Evolutionary conservation across 1,284 basidiomycete genomes (phyloP), one percentile per base, ranked within the genome.

Genomic region (Boletellus deceptivus): DNA sequence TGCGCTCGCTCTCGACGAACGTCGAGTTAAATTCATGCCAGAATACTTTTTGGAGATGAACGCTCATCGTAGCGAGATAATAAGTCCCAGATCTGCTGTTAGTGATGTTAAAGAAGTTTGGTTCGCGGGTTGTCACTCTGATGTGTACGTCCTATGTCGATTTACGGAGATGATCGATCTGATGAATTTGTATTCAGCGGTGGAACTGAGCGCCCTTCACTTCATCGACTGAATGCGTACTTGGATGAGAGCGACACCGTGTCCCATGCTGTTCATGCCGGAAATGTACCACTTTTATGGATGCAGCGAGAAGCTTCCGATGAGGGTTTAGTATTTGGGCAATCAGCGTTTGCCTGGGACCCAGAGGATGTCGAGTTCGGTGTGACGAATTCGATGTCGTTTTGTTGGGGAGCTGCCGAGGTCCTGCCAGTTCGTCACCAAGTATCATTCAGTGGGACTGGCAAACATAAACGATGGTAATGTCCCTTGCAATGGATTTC

Each of bases 221-320:
- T 10, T 11, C 7, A 9, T 33, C 9, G 3, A 33, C 9, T 14
- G 9, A 11, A 3, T 22, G 4, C 22, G 4, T 3, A 22, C 22
- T 22, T 1, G 10, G 9, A 11, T 3, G 43, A 13, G 9, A 29
- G 24, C 2, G 24, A 46, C 1, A 3, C 20, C 1, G 18, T 13
- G 20, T 5, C 8, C 24, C 8, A 29, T 13, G 33, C 38, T 22
- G 4, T 50, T 31, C 54, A 56, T 8, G 47, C 57, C 13, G 59
- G 59, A 6, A 52, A 59, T 7, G 38, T 63, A 6, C 13, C 63
- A 6, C 50, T 65, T 4, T 1, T 49, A 6, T 60, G 58, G 58
- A 60, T 59, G 53, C 29, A 25, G 5, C 40, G 17, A 2, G 50
- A 60, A 18, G 58, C 56, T 2, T 11, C 31, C 0, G 36, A 6